phyloP scores from a whole-genome alignment of 441 rosid genomes.

The Adansonia gregorii region DNA sequence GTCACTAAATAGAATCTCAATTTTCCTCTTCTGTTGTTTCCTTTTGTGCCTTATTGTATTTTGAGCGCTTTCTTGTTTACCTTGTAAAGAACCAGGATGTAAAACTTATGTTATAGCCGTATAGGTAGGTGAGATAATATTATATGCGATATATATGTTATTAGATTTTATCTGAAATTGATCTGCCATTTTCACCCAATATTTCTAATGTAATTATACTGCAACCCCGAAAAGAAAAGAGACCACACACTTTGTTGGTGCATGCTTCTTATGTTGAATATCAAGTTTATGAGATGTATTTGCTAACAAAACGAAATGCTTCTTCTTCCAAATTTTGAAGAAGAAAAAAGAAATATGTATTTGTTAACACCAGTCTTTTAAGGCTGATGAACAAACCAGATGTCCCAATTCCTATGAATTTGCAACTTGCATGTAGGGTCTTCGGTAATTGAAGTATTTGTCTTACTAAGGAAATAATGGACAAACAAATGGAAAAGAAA shows the following conservation, averaged over 20 bases:
- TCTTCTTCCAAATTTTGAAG: no score
- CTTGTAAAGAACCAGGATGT: conserved; percentile 26
- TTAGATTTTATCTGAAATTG: not conserved
- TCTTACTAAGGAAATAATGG: not conserved
- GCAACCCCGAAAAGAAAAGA: no score
- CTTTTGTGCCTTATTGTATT: conserved; percentile 74
- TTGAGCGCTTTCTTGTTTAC: conserved; percentile 36
- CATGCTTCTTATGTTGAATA: no score
- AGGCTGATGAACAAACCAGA: no score
- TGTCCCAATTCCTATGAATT: not conserved
- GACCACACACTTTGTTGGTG: no score
- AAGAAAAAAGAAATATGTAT: no score
- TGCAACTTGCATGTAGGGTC: not conserved
- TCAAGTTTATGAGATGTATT: no score
- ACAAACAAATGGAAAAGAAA: not conserved
- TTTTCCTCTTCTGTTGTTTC: conserved; percentile 78
- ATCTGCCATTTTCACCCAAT: not conserved
- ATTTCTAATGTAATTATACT: no score
- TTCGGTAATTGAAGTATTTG: not conserved
- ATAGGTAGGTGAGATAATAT: conserved; percentile 12
- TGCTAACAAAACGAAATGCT: no score
- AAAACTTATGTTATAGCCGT: conserved; percentile 4
- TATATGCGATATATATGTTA: not conserved
- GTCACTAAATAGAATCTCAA: conserved; percentile 72
- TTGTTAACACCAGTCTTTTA: not conserved